These are phyloP conservation scores for Pseudogymnoascus sp. DNA, from an alignment of 2,329 filamentous ascomycete species.

Conservation along the genomic window DNA sequence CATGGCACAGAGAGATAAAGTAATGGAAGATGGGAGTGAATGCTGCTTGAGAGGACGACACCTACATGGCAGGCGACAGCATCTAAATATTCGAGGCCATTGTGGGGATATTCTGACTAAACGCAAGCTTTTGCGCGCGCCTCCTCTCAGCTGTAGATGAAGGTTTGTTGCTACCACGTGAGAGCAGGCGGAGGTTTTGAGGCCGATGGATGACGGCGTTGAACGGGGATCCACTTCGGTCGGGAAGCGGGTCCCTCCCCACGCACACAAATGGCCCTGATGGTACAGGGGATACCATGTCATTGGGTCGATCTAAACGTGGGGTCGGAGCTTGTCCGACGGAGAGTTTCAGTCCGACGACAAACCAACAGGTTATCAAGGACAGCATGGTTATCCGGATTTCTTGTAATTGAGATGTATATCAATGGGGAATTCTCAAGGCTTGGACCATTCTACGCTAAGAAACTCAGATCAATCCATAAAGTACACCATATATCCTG, in stretches of 20 bases:
- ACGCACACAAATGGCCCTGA: too few species aligned
- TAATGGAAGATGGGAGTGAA: neutral
- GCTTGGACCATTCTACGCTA: neutral
- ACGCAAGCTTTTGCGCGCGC: neutral
- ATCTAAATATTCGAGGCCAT: neutral
- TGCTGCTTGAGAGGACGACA: constrained; percentile 3
- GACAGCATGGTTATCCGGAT: neutral
- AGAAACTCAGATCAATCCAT: neutral
- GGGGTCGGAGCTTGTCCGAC: neutral
- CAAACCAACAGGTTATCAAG: neutral
- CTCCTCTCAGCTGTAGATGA: too few species aligned
- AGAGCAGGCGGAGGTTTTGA: neutral
- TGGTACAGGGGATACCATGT: neutral
- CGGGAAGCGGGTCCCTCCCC: neutral
- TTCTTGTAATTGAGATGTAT: neutral
- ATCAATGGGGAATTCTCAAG: neutral
- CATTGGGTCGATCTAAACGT: neutral
- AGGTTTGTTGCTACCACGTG: neutral
- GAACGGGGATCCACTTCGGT: neutral
- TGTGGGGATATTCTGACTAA: neutral
- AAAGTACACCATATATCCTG: neutral
- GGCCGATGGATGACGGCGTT: neutral
- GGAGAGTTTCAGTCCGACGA: neutral
- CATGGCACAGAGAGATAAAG: constrained; percentile 10
- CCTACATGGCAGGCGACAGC: neutral